Conservation (phyloP, 2,329 filamentous ascomycete genomes). For the Cadophora sp. region DNA sequence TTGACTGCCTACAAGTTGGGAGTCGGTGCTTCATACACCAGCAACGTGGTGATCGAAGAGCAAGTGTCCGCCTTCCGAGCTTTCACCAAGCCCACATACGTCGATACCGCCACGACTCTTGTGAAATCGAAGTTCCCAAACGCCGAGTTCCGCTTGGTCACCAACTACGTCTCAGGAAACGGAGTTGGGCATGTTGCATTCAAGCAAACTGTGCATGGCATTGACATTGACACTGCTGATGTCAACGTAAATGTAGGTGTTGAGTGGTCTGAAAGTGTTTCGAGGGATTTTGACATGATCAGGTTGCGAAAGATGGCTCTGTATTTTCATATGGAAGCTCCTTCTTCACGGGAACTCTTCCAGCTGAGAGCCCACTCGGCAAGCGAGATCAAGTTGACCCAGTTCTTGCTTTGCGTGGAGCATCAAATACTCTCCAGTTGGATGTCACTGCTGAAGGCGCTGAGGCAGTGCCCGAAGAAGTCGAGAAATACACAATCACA, state of each 20-base stretch:
- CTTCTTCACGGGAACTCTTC: conserved; percentile 14
- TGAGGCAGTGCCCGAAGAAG: neutral
- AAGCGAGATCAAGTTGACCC: conserved; percentile 17
- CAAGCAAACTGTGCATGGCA: conserved; percentile 21
- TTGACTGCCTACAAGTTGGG: conserved; percentile 18
- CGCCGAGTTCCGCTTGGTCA: conserved; percentile 56
- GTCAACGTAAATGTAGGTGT: conserved; percentile 17
- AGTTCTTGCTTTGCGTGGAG: conserved; percentile 8
- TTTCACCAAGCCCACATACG: conserved; percentile 41
- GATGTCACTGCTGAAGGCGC: conserved; percentile 1
- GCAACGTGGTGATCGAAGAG: conserved; percentile 17
- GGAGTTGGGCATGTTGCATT: conserved; percentile 15
- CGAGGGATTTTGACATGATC: neutral
- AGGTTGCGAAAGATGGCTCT: conserved; percentile 11
- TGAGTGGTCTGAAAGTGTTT: neutral
- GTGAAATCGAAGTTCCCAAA: conserved; percentile 49
- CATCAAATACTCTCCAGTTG: conserved; percentile 6
- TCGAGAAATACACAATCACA: conserved; percentile 15
- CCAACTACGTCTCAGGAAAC: conserved; percentile 51
- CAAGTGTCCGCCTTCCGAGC: conserved; percentile 10
- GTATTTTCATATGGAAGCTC: conserved; percentile 17
- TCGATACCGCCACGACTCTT: conserved; percentile 53
- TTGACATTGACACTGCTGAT: conserved; percentile 21
- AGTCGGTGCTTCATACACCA: conserved; percentile 21
- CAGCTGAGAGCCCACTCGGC: conserved; percentile 9